These are phyloP conservation scores for Vickermania ingenoplastis DNA, from an alignment of 208 protist species.

Conservation along the genomic window DNA sequence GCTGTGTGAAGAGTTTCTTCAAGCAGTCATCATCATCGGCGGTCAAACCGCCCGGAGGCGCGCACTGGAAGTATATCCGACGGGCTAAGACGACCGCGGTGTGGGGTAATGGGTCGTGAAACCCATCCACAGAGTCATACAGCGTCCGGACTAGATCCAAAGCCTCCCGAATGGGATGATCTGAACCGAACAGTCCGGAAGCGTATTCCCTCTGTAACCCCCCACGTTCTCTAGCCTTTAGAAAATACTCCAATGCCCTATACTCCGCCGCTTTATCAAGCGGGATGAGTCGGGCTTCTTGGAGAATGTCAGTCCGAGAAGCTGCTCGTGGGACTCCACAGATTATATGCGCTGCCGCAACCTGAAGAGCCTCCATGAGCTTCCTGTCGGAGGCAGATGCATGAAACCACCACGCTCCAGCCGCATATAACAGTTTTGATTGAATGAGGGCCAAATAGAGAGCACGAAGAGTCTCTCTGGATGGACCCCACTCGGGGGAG, in stretches of 20 bases:
- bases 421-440: not conserved
- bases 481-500: not conserved
- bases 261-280: not conserved
- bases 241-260: not conserved
- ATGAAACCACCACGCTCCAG: not conserved
- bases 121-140: not conserved
- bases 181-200: not conserved
- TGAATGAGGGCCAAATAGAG: slow-evolving; percentile 2
- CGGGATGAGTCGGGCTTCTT: slow-evolving; percentile 1
- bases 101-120: not conserved
- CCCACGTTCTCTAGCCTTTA: not conserved
- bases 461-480: not conserved
- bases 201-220: not conserved
- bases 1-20: not conserved
- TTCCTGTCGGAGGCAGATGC: not conserved
- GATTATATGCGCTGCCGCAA: not conserved
- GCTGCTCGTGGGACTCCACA: not conserved
- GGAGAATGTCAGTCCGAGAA: not conserved
- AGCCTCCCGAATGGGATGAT: not conserved
- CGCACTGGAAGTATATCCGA: not conserved
- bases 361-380: not conserved
- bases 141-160: not conserved
- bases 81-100: not conserved
- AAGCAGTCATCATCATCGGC: not conserved
- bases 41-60: not conserved